phyloP scores from a whole-genome alignment of 805 yeast genomes.

The Lipomyces orientalis region DNA sequence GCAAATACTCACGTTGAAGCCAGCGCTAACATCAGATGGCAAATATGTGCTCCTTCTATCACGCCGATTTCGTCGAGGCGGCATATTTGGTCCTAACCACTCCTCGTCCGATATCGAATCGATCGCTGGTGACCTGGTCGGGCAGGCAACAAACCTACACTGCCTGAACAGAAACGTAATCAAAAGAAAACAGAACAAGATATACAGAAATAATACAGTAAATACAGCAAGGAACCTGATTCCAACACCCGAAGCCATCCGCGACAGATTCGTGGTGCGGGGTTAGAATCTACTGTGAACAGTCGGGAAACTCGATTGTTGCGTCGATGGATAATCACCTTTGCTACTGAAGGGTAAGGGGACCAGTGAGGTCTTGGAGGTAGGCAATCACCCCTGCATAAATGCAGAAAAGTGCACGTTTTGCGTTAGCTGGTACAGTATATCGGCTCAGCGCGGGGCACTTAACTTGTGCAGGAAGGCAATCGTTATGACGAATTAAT shows the following conservation, averaged over 20 bases:
- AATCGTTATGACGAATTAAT: too few relatives aligned
- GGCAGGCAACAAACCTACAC: neutral
- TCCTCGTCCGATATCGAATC: neutral
- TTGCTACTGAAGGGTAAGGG: neutral
- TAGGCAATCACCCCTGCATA: too few relatives aligned
- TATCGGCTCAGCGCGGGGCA: too few relatives aligned
- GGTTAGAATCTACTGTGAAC: neutral
- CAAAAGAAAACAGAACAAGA: conserved; percentile 1
- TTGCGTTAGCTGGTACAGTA: too few relatives aligned
- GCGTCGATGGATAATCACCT: too few relatives aligned
- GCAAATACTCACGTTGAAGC: neutral
- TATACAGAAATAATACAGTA: neutral
- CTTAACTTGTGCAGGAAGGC: too few relatives aligned
- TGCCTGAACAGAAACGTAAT: conserved; percentile 1
- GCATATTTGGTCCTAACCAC: neutral
- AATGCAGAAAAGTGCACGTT: too few relatives aligned
- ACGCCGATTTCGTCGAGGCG: neutral
- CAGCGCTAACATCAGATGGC: neutral
- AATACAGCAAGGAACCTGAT: neutral
- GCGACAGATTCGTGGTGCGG: neutral
- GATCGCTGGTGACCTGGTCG: neutral
- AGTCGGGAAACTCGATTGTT: neutral
- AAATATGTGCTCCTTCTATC: neutral
- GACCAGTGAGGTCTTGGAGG: too few relatives aligned
- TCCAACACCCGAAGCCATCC: conserved; percentile 1